phyloP scores from a whole-genome alignment of 177 flowering plant species.

The Vitis hybrid region DNA sequence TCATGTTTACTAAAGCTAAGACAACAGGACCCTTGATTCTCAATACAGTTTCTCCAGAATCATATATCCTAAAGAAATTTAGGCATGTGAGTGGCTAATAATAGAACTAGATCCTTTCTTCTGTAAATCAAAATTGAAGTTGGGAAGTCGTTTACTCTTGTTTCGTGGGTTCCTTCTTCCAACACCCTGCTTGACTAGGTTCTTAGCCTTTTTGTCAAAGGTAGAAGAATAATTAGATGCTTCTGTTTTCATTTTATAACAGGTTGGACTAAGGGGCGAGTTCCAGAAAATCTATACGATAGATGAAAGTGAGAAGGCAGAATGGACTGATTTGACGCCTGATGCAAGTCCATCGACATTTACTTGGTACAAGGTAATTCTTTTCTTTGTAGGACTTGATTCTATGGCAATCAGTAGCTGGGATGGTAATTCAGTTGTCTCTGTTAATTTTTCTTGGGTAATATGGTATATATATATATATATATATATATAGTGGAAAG shows the following conservation, averaged over 20 bases:
- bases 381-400: neutral
- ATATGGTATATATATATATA: neutral
- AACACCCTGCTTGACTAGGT: too few relatives aligned
- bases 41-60: neutral
- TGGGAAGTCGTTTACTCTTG: neutral
- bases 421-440: neutral
- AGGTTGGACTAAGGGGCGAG: slow-evolving; percentile 92
- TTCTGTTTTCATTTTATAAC: slow-evolving; percentile 19
- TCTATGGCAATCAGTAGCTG: neutral
- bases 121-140: too few relatives aligned
- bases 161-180: neutral
- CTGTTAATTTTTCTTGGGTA: neutral
- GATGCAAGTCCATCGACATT: slow-evolving; percentile 47
- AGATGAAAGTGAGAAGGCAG: slow-evolving; percentile 40
- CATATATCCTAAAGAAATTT: neutral
- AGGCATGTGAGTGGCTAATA: neutral
- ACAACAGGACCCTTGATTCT: neutral
- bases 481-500: too few relatives aligned
- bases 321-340: slow-evolving; percentile 53
- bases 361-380: slow-evolving; percentile 84
- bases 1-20: neutral
- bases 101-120: too few relatives aligned
- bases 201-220: neutral
- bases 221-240: neutral
- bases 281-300: slow-evolving; percentile 41